These are phyloP conservation scores for Penicillium sp. DNA, from an alignment of 2,329 filamentous ascomycete species.

Conservation along the genomic window DNA sequence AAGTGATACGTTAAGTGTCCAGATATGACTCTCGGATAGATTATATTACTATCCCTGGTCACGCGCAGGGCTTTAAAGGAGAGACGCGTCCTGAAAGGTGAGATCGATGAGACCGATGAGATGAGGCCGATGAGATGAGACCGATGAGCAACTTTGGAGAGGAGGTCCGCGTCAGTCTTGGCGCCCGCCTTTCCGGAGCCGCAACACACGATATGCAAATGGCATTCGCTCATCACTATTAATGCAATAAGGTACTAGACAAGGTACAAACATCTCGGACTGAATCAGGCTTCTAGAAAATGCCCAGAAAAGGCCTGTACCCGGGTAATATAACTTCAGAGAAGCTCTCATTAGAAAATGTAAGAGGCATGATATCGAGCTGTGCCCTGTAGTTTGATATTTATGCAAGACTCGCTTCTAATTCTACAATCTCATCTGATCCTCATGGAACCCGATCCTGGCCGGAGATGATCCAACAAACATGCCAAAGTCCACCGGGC, in stretches of 20 bases:
- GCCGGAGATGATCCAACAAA: no score
- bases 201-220: background rate
- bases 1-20: background rate
- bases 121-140: background rate
- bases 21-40: background rate
- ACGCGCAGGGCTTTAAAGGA: background rate
- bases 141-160: background rate
- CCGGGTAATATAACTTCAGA: background rate
- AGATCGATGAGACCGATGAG: background rate
- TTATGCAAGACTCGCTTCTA: no score
- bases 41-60: background rate
- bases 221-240: background rate
- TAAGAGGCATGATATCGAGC: background rate
- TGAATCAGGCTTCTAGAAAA: background rate
- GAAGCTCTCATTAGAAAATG: background rate
- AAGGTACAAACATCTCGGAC: background rate
- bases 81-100: background rate
- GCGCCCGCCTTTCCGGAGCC: background rate
- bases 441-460: no score
- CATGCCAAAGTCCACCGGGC: no score
- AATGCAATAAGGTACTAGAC: background rate
- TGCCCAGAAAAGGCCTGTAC: background rate
- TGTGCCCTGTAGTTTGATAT: no score
- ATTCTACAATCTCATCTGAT: no score
- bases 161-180: constrained; percentile 1